Conservation (phyloP, 2,329 filamentous ascomycete genomes). For the Trichophyton benhamiae region DNA sequence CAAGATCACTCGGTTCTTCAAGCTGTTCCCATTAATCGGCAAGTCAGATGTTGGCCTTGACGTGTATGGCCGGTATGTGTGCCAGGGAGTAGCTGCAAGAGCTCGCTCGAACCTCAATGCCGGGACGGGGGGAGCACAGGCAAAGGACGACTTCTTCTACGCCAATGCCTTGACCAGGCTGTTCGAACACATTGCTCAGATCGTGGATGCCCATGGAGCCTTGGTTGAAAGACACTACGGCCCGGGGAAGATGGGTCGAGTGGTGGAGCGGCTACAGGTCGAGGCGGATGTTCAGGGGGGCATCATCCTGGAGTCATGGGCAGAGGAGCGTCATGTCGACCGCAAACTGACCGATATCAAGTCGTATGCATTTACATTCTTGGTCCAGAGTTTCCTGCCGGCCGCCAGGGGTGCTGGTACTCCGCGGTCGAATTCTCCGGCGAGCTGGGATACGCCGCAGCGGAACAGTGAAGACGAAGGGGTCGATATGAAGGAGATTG, state of each 20-base stretch:
- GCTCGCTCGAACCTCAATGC: slow-evolving; percentile 72
- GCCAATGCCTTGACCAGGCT: slow-evolving; percentile 78
- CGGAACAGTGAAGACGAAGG: slow-evolving; percentile 73
- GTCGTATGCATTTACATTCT: slow-evolving; percentile 92
- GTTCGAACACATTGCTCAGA: slow-evolving; percentile 95
- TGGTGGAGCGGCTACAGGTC: slow-evolving; percentile 83
- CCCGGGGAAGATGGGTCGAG: slow-evolving; percentile 79
- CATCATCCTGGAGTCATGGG: slow-evolving; percentile 91
- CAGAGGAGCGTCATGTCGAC: slow-evolving; percentile 73
- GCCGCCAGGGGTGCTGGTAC: slow-evolving; percentile 53
- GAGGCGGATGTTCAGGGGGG: slow-evolving; percentile 95
- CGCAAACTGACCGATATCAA: slow-evolving; percentile 87
- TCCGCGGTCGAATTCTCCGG: slow-evolving; percentile 64
- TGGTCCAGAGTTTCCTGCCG: slow-evolving; percentile 85
- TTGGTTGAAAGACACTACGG: slow-evolving; percentile 94
- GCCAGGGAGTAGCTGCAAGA: slow-evolving; percentile 76
- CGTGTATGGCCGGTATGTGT: slow-evolving; percentile 91
- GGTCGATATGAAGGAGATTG: slow-evolving; percentile 93
- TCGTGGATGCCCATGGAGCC: slow-evolving; percentile 80
- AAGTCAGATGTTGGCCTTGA: slow-evolving; percentile 80
- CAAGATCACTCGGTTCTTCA: slow-evolving; percentile 92
- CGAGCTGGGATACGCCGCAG: slow-evolving; percentile 42
- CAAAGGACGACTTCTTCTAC: slow-evolving; percentile 77
- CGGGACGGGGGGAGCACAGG: slow-evolving; percentile 45
- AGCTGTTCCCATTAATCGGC: slow-evolving; percentile 88